Conservation (phyloP, 169 alveolate species). For the Eimeria acervulina region DNA sequence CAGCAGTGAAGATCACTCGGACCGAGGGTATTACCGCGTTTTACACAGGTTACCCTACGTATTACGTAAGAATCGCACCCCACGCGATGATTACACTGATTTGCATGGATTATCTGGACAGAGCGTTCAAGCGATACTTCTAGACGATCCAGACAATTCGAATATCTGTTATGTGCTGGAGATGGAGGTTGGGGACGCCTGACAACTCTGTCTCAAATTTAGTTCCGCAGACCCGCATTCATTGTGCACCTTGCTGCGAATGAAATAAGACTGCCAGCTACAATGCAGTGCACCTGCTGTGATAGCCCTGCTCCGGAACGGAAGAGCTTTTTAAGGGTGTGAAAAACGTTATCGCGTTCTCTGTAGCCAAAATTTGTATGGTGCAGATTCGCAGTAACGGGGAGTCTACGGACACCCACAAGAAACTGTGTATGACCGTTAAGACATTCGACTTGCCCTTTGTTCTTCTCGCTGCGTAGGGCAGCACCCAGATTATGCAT, state of each 20-base stretch:
- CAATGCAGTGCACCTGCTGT: slow-evolving; percentile 4
- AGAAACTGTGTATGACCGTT: neutral
- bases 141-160: slow-evolving; percentile 16
- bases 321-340: neutral
- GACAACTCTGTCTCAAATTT: neutral
- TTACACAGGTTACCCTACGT: slow-evolving; percentile 97
- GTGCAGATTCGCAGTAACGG: neutral
- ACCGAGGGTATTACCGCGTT: slow-evolving; percentile 95
- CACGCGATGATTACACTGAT: slow-evolving; percentile 96
- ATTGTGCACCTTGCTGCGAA: neutral
- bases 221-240: neutral
- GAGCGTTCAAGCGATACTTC: slow-evolving; percentile 50
- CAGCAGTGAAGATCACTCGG: slow-evolving; percentile 88
- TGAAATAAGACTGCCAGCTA: slow-evolving; percentile 1
- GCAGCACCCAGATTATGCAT: neutral
- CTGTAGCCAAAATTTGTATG: neutral
- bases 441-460: neutral
- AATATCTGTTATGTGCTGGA: neutral
- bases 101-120: slow-evolving; percentile 89
- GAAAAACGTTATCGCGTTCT: neutral
- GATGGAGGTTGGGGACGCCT: neutral
- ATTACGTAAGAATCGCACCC: slow-evolving; percentile 97
- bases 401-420: neutral
- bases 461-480: neutral
- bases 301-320: neutral